These are phyloP conservation scores for Brassica napus DNA, from an alignment of 345 rosid species.

Conservation along the genomic window Da-Ae NC_063447.1:31620001-31620500, in stretches of 20 bases:
- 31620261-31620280: not conserved
- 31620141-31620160: constrained; percentile 22
- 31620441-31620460: not conserved
- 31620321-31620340: not conserved
- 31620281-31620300: not conserved
- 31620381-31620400: constrained; percentile 27
- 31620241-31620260: constrained; percentile 8
- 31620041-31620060: constrained; percentile 24
- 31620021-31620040: constrained; percentile 54
- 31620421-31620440: constrained; percentile 10
- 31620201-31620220: constrained; percentile 35
- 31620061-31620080: constrained; percentile 24
- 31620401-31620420: constrained; percentile 20
- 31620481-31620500: constrained; percentile 18
- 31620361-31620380: constrained; percentile 11
- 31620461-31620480: constrained; percentile 21
- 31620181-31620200: constrained; percentile 20
- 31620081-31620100: not conserved
- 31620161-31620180: constrained; percentile 22
- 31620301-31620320: constrained; percentile 3
- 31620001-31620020: constrained; percentile 29
- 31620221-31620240: constrained; percentile 16
- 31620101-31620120: constrained; percentile 16
- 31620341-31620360: not conserved
- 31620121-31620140: constrained; percentile 40